Conservation (phyloP, 208 protist genomes). For the Novymonas esmeraldas region DNA sequence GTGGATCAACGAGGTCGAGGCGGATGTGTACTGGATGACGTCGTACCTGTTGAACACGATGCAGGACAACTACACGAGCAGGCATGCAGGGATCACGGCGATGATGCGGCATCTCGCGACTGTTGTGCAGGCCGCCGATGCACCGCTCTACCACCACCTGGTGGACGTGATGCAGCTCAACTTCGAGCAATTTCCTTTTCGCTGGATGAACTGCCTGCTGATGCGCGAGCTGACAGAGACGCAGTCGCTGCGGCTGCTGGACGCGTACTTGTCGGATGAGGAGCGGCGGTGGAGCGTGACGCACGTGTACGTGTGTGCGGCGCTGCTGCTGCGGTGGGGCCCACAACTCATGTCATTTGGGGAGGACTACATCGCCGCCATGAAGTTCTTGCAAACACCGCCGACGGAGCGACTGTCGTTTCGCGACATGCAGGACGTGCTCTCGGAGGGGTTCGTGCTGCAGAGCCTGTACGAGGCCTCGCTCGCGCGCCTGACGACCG, state of each 20-base stretch:
- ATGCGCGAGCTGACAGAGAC: constrained; percentile 84
- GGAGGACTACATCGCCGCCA: constrained; percentile 58
- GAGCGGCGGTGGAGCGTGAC: constrained; percentile 60
- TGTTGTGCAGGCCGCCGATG: constrained; percentile 69
- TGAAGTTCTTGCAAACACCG: constrained; percentile 75
- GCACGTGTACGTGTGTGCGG: constrained; percentile 91
- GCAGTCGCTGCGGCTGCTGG: constrained; percentile 83
- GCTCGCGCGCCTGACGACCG: constrained; percentile 21
- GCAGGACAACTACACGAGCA: constrained; percentile 92
- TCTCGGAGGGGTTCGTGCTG: constrained; percentile 70
- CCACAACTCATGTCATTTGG: constrained; percentile 46
- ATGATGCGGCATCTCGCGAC: constrained; percentile 88
- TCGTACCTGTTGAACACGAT: constrained; percentile 82
- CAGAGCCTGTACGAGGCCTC: constrained; percentile 70
- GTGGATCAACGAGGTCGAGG: constrained; percentile 82
- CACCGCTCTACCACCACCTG: constrained; percentile 59
- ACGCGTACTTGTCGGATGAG: constrained; percentile 90
- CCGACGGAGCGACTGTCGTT: constrained; percentile 59
- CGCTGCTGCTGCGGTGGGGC: constrained; percentile 79
- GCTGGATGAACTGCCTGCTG: constrained; percentile 94
- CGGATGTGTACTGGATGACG: constrained; percentile 92
- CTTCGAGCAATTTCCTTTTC: constrained; percentile 88
- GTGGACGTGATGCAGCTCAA: constrained; percentile 50
- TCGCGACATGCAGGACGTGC: constrained; percentile 57
- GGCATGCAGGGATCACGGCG: constrained; percentile 85